Base-by-base conservation (phyloP, 768 basidiomycete species). In the Macrolepiota fuliginosa region DNA sequence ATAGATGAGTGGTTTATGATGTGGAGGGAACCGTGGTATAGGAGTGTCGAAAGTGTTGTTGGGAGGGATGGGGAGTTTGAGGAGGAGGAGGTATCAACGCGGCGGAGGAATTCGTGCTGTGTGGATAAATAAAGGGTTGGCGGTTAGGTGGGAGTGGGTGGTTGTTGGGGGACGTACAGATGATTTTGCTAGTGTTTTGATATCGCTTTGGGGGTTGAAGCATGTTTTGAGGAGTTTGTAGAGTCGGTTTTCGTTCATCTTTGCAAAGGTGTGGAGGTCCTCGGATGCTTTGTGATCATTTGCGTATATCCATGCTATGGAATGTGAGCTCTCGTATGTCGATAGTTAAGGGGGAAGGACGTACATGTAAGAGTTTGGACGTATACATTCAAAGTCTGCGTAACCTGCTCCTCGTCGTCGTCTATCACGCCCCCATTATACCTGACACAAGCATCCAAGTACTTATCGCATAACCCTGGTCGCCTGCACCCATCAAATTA, bases 341-440 rank as follows among this genome's bases (percentile, higher is more conserved):
- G 22, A 12, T 29, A 49, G 25, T 51, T 36, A 47, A 19, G 35
- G 25, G 22, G 63, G 47, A 29, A 58, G 27, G 27, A 22, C 56
- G 13, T 24, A 53, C 92, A 70, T 46, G 91, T 79, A 12, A 95
- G 72, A 36, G 81, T 77, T 61, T 84, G 81, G 58, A 87, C 82
- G 15, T 86, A 68, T 4, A 65, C 67, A 46, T 83, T 82, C 35
- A 97, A 77, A 53, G 79, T 79, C 15, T 78, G 80, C 11, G 73
- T 76, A 46, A 92, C 75, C 1, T 69, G 68, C 49, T 91, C 90
- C 68, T 92, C 91, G 63, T 94, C 80, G 63, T 90, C 84, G 67
- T 97, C 95, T 54, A 97, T 91, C 49, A 94, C 81, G 0, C 96
- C 96, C 1, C 94, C 95, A 68, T 98, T 98, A 70, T 95, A 85